Evolutionary conservation across 2,329 filamentous ascomycete genomes (phyloP), one percentile per base, ranked within the genome.

Genomic region (Aspergillaceae sp.): DNA sequence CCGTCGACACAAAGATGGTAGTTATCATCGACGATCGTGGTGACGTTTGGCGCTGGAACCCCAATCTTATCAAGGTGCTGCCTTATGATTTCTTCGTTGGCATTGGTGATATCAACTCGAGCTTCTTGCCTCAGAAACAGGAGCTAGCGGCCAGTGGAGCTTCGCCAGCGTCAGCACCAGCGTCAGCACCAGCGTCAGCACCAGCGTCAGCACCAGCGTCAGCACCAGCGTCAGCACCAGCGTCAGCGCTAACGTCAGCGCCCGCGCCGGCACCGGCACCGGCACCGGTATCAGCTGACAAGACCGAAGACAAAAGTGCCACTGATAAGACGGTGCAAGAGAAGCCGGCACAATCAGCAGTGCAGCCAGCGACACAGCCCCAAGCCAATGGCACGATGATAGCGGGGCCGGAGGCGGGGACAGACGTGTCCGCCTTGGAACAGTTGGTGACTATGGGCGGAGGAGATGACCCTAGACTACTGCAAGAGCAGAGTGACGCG

Each of bases 21-120:
- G 90, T 96, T 48, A 96, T 98, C 58, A 98, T 98, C 54, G 92
- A 98, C 63, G 92, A 98, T 67, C 81, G 92, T 55, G 88, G 88
- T 44, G 92, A 98, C 64, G 91, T 98, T 5, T 98, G 92, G 92
- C 81, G 84, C 55, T 97, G 95, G 76, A 84, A 86, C 56, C 80
- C 86, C 4, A 96, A 98, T 59, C 77, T 98, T 33, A 88, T 98
- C 70, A 95, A 94, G 64, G 92, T 98, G 32, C 83, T 83, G 1
- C 88, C 91, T 0, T 98, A 95, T 65, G 91, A 97, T 65, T 98
- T 98, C 69, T 98, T 97, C 71, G 87, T 94, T 47, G 92, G 92
- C 10, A 95, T 96, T 52, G 92, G 92, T 51, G 92, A 98, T 66
- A 98, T 98, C 74, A 98, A 98, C 71, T 94, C 91, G 8, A 95